These are phyloP conservation scores for Scytalidium lignicola DNA, from an alignment of 2,329 filamentous ascomycete species.

Conservation along the genomic window DNA sequence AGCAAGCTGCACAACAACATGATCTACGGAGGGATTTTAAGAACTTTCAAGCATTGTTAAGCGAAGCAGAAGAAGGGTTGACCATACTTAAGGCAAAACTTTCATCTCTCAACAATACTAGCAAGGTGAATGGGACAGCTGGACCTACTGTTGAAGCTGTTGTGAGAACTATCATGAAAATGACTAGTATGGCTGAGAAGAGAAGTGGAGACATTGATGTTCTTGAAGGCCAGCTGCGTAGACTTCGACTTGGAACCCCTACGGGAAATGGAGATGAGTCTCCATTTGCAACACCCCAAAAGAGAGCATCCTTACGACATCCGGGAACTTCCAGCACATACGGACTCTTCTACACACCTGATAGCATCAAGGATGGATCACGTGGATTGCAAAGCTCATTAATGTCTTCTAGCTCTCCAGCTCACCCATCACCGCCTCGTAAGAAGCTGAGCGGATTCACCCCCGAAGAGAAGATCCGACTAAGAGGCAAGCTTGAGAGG, in stretches of 20 bases:
- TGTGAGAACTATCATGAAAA: conserved; percentile 83
- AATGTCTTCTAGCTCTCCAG: conserved; percentile 18
- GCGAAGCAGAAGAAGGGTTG: conserved; percentile 74
- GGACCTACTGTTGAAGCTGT: conserved; percentile 85
- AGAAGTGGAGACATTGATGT: conserved; percentile 87
- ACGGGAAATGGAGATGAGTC: conserved; percentile 37
- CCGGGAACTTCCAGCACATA: conserved; percentile 20
- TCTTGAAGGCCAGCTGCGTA: conserved; percentile 80
- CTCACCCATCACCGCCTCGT: conserved; percentile 33
- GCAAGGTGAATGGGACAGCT: conserved; percentile 39
- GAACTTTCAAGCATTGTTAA: conserved; percentile 67
- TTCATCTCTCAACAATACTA: conserved; percentile 44
- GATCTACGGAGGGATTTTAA: conserved; percentile 75
- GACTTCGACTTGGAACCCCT: conserved; percentile 47
- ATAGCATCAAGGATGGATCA: conserved; percentile 19
- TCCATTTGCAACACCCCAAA: conserved; percentile 31
- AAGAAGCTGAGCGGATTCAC: conserved; percentile 61
- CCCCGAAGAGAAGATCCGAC: conserved; percentile 49
- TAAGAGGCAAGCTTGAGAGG: conserved; percentile 50
- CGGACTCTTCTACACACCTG: conserved; percentile 23
- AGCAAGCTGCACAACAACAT: conserved; percentile 78
- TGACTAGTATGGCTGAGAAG: conserved; percentile 89
- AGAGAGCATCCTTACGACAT: conserved; percentile 17
- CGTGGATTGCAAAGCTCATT: conserved; percentile 23
- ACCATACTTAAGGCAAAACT: conserved; percentile 76